Conservation (phyloP, 306 rosid genomes). For the Quercus glauca region DNA sequence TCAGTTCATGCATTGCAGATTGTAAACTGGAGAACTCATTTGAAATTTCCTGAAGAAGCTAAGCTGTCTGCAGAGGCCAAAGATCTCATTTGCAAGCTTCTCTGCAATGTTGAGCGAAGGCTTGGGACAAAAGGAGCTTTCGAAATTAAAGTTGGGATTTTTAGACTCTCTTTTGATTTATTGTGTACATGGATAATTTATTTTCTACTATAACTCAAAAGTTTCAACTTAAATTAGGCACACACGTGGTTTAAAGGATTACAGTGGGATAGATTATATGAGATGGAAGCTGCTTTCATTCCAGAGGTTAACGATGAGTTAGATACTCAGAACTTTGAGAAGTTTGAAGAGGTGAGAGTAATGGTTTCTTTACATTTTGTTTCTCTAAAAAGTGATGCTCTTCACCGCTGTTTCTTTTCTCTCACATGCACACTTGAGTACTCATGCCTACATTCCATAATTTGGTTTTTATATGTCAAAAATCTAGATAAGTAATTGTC, state of each 20-base stretch:
- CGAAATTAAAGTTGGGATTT: conserved; percentile 65
- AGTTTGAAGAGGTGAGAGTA: conserved; percentile 72
- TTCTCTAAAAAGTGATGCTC: not conserved
- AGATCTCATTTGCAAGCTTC: conserved; percentile 76
- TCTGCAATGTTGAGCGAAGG: conserved; percentile 84
- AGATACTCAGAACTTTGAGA: conserved; percentile 87
- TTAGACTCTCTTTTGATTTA: not conserved
- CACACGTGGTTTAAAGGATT: conserved; percentile 81
- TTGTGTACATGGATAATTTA: not conserved
- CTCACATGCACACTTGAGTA: not conserved
- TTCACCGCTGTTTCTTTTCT: not conserved
- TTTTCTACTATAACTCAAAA: not conserved
- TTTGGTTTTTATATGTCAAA: not conserved
- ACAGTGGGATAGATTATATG: conserved; percentile 77
- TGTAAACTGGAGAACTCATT: conserved; percentile 74
- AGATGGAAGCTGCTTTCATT: conserved; percentile 82
- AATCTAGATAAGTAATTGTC: not conserved
- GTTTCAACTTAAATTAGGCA: conserved; percentile 45
- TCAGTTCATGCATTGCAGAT: conserved; percentile 53
- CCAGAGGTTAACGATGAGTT: conserved; percentile 87
- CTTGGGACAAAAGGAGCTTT: conserved; percentile 85
- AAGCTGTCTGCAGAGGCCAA: conserved; percentile 75
- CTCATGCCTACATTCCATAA: not conserved
- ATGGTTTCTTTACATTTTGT: not conserved
- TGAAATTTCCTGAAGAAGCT: conserved; percentile 78